Percentiles rank a stretch among this genome's conserved stretches.
Evolutionary conservation across 139 green algal genomes (phyloP).

Genomic region (Closterium sp.): DNA sequence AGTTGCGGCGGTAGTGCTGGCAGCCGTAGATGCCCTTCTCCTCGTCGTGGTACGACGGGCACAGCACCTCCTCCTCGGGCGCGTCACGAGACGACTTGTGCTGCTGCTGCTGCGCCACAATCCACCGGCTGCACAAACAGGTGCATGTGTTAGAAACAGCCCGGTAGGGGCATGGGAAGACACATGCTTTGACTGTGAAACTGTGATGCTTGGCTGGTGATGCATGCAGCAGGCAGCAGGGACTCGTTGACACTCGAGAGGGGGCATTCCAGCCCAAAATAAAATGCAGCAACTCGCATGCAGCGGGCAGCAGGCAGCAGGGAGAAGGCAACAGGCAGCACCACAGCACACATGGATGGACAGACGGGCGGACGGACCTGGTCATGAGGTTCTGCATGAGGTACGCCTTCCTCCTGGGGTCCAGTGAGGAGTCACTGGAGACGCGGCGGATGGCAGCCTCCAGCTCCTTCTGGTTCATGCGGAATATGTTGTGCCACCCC

Average conservation of each 20-base stretch:
- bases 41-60: conserved; percentile 3
- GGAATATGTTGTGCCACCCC: conserved; percentile 97
- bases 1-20: conserved; percentile 65
- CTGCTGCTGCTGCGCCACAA: conserved; percentile 73
- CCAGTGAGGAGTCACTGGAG: conserved; percentile 78
- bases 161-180: neutral
- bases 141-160: neutral
- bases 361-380: conserved; percentile 27
- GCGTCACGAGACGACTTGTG: neutral
- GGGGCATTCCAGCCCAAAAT: too few species aligned
- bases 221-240: neutral
- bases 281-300: neutral
- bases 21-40: conserved; percentile 66
- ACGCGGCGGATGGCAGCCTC: conserved; percentile 89
- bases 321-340: neutral
- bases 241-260: neutral
- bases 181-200: neutral
- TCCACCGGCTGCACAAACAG: conserved; percentile 64
- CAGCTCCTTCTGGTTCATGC: conserved; percentile 98
- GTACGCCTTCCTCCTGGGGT: conserved; percentile 91
- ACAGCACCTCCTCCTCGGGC: neutral
- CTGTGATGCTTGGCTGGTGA: neutral
- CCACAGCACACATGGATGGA: neutral
- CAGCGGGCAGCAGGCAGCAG: neutral
- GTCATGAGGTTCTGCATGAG: conserved; percentile 97